Percentiles rank a stretch among this genome's conserved stretches.
Conservation (phyloP, 495 filamentous ascomycete genomes). For the Articulospora tetracladia region DNA sequence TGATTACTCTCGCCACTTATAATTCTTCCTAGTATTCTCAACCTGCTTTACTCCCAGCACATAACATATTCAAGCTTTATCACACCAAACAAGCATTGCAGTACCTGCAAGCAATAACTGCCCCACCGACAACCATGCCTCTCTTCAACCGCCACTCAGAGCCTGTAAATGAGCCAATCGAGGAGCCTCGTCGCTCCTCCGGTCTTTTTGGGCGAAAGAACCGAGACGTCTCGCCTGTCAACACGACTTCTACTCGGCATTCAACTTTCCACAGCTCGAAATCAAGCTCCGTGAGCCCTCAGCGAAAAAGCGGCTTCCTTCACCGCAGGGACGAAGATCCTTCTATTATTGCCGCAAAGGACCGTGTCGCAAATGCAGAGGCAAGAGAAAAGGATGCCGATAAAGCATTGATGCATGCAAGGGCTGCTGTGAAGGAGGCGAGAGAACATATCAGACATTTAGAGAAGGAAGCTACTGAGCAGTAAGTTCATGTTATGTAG, state of each 20-base stretch:
- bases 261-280: not conserved
- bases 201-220: conserved; percentile 39
- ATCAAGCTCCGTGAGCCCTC: conserved; percentile 17
- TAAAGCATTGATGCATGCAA: conserved; percentile 51
- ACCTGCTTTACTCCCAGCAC: not conserved
- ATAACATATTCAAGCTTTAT: not conserved
- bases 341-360: conserved; percentile 51
- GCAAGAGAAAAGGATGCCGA: conserved; percentile 59
- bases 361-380: conserved; percentile 56
- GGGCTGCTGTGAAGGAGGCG: conserved; percentile 54
- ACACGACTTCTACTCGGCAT: conserved; percentile 21
- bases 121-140: conserved; percentile 44
- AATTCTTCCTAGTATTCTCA: not conserved
- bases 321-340: conserved; percentile 48
- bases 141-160: conserved; percentile 40
- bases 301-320: conserved; percentile 13
- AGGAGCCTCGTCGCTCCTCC: conserved; percentile 31
- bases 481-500: conserved; percentile 31
- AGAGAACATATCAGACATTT: conserved; percentile 58
- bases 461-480: conserved; percentile 60
- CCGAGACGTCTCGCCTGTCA: conserved; percentile 37
- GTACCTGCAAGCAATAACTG: not conserved
- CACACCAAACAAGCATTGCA: not conserved
- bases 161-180: conserved; percentile 16
- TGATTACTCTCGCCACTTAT: not conserved